Evolutionary conservation across 2,329 filamentous ascomycete genomes (phyloP).

Genomic region (Fusarium sp.): DNA sequence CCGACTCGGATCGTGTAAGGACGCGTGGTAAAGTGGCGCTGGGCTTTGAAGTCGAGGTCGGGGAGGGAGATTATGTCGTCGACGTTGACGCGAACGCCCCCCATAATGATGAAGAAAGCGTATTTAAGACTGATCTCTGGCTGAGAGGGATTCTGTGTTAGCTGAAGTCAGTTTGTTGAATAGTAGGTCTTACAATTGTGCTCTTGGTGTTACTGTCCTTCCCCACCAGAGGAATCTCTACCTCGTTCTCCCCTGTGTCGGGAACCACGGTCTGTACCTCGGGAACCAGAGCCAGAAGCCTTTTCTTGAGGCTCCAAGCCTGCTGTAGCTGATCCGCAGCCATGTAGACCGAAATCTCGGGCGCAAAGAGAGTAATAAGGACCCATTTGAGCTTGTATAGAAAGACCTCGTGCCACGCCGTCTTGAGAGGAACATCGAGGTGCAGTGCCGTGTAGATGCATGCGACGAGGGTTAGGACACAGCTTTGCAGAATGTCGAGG

Average conservation of each 20-base stretch:
- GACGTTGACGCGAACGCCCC: slow-evolving; percentile 40
- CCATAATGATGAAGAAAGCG: slow-evolving; percentile 48
- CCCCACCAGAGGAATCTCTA: not conserved
- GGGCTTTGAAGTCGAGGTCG: slow-evolving; percentile 4
- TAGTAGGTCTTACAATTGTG: not conserved
- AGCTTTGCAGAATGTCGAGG: slow-evolving; percentile 46
- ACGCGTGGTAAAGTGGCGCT: not conserved
- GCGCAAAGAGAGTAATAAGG: slow-evolving; percentile 45
- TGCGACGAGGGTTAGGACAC: slow-evolving; percentile 48
- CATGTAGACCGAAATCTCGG: slow-evolving; percentile 48
- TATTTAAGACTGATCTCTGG: slow-evolving; percentile 32
- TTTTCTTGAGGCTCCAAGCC: slow-evolving; percentile 12
- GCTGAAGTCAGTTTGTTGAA: not conserved
- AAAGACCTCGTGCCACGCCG: slow-evolving; percentile 13
- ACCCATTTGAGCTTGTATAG: slow-evolving; percentile 46
- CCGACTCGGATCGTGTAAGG: slow-evolving; percentile 13
- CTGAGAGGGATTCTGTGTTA: not conserved
- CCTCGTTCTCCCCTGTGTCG: not conserved
- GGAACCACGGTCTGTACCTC: not conserved
- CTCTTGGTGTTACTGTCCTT: not conserved
- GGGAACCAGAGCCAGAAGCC: not conserved
- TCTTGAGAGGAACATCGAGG: slow-evolving; percentile 48
- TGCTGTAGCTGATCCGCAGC: slow-evolving; percentile 32
- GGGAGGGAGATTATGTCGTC: slow-evolving; percentile 13
- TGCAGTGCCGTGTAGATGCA: slow-evolving; percentile 53